Base-by-base conservation (phyloP, 2,329 filamentous ascomycete species). In the Triangularia verruculosa region DNA sequence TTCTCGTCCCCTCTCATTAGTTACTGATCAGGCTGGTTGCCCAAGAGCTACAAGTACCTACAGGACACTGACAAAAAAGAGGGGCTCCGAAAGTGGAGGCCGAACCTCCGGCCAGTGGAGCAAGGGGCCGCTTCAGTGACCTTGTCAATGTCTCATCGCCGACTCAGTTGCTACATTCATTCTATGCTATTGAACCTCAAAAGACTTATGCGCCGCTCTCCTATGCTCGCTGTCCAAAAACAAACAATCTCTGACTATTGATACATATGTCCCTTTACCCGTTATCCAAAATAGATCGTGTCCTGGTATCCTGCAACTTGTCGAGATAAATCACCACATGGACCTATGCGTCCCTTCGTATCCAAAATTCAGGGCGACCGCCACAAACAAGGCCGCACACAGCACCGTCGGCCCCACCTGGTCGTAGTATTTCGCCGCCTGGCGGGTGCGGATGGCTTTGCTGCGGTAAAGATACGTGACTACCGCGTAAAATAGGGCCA, bases 381-480 rank as follows among this genome's bases (percentile, higher is more conserved):
- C 91, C 0, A 83, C 78, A 51, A 97, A 84, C 60, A 98, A 76
- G 2, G 90, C 85, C 8, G 83, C 72, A 70, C 93, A 96, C 30
- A 99, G 82, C 22, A 88, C 78, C 3, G 84, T 93, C 0, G 95
- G 94, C 0, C 95, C 95, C 83, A 88, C 90, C 70, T 87, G 89
- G 75, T 99, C 95, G 75, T 98, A 95, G 77, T 95, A 99, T 70
- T 88, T 89, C 47, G 94, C 92, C n/a, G 90, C 92, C 67, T 88
- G 88, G 59, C 94, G 84, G 70, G 89, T 88, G 68, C 92, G 86
- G 73, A 98, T 98, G 66, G 92, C 92, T 67, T 86, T 82, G 69
- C 95, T 93, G 62, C 95, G 86, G 86, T 95, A 96, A 22, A 97
- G 80, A 74, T 97, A 99, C 60, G 96, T 86, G 56, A 83, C 85